Conservation (phyloP, 2,329 filamentous ascomycete species). For the Venturiaceae sp. region DNA sequence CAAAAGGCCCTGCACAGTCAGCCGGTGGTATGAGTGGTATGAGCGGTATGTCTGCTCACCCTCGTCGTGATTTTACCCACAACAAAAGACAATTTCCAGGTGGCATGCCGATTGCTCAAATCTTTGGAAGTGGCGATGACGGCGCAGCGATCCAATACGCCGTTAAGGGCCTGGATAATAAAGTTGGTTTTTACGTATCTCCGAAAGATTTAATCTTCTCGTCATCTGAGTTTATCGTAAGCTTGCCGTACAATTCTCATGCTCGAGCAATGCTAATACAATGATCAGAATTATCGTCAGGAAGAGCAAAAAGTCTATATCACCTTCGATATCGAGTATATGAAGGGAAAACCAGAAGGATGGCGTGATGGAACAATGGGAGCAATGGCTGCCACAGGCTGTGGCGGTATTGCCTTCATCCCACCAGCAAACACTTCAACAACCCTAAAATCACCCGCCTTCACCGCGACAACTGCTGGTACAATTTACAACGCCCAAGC, state of each 20-base stretch:
- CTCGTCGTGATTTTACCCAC: not conserved
- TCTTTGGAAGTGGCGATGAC: slow-evolving; percentile 6
- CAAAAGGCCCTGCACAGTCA: too few species aligned
- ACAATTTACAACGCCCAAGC: not conserved
- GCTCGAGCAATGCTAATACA: not conserved
- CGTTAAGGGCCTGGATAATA: not conserved
- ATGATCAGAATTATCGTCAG: not conserved
- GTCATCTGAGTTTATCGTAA: not conserved
- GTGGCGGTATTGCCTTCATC: not conserved
- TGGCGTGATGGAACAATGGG: not conserved
- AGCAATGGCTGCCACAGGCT: slow-evolving; percentile 6
- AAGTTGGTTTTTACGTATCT: slow-evolving; percentile 5
- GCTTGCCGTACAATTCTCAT: not conserved
- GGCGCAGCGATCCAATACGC: not conserved
- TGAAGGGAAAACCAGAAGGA: not conserved
- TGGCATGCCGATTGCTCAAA: not conserved
- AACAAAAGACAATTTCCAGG: not conserved
- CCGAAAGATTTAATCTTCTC: not conserved
- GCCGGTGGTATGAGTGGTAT: not conserved
- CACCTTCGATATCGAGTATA: slow-evolving; percentile 4
- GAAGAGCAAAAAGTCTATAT: slow-evolving; percentile 1
- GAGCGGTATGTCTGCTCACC: not conserved
- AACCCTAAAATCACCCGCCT: not conserved
- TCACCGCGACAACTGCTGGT: not conserved
- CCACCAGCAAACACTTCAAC: slow-evolving; percentile 1